These are phyloP conservation scores for Xerocomellus amylosporus DNA, from an alignment of 768 basidiomycete species.

Conservation along the genomic window DNA sequence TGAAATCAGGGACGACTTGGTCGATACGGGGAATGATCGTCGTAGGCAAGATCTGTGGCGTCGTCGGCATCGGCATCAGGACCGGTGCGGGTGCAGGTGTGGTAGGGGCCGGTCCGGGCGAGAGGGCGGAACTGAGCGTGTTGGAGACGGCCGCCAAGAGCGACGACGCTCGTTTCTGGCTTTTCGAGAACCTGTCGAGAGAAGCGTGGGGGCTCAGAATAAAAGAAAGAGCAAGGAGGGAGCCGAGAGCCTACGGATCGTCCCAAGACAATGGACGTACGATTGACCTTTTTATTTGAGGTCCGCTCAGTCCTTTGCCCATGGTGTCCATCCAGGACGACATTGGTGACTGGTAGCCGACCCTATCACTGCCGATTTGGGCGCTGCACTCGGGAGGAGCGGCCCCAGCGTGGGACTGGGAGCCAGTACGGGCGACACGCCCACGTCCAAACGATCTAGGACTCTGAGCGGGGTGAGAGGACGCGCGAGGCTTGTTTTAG, in stretches of 20 bases:
- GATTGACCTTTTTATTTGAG: slow-evolving; percentile 50
- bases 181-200: slow-evolving; percentile 55
- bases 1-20: not conserved
- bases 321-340: slow-evolving; percentile 56
- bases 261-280: slow-evolving; percentile 45
- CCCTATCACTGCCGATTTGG: no score
- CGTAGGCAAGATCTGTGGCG: slow-evolving; percentile 14
- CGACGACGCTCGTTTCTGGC: slow-evolving; percentile 64
- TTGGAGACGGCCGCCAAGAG: slow-evolving; percentile 65
- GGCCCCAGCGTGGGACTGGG: slow-evolving; percentile 14
- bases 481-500: slow-evolving; percentile 13
- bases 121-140: slow-evolving; percentile 48
- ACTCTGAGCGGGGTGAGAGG: not conserved
- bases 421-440: slow-evolving; percentile 5
- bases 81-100: slow-evolving; percentile 15
- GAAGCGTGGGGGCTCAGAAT: not conserved
- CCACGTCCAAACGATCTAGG: slow-evolving; percentile 7
- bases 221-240: no score
- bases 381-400: not conserved
- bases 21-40: slow-evolving; percentile 1
- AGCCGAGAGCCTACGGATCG: not conserved
- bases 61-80: not conserved
- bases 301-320: slow-evolving; percentile 58
- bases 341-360: no score
- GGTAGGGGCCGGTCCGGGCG: slow-evolving; percentile 37